phyloP scores from a whole-genome alignment of 345 rosid genomes.

The Corchorus capsularis region DNA sequence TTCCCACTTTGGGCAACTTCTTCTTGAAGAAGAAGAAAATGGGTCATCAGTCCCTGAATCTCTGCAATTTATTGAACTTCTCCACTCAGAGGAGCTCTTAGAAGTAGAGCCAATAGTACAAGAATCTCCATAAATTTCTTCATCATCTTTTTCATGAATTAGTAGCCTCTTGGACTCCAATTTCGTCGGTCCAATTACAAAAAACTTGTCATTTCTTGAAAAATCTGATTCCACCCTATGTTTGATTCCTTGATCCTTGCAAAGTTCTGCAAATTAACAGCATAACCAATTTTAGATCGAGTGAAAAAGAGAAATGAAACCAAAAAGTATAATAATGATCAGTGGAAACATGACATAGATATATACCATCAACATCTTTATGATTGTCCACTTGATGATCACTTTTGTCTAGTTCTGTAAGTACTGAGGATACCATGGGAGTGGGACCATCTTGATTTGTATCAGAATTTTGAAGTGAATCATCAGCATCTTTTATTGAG shows the following conservation, averaged over 20 bases:
- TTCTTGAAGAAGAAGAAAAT: slow-evolving; percentile 85
- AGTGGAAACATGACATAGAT: not conserved
- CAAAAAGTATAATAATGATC: slow-evolving; percentile 11
- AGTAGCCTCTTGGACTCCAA: slow-evolving; percentile 38
- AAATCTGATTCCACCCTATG: slow-evolving; percentile 25
- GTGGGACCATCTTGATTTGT: slow-evolving; percentile 42
- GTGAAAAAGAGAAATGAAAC: not conserved
- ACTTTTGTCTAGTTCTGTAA: slow-evolving; percentile 32
- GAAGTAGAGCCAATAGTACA: slow-evolving; percentile 90
- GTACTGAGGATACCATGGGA: slow-evolving; percentile 20
- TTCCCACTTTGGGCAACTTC: slow-evolving; percentile 98
- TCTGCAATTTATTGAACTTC: slow-evolving; percentile 73
- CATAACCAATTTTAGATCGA: slow-evolving; percentile 26
- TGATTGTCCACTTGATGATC: slow-evolving; percentile 41
- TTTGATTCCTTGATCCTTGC: slow-evolving; percentile 9
- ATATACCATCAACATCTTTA: slow-evolving; percentile 35
- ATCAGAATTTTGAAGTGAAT: slow-evolving; percentile 28
- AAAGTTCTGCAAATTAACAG: slow-evolving; percentile 14
- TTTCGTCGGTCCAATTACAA: slow-evolving; percentile 29
- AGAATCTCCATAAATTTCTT: slow-evolving; percentile 75
- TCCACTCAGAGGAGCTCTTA: slow-evolving; percentile 98
- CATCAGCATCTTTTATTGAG: slow-evolving; percentile 25
- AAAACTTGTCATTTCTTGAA: slow-evolving; percentile 33
- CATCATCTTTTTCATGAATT: slow-evolving; percentile 48
- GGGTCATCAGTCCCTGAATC: slow-evolving; percentile 87